A percentile compares a stretch with the other conserved stretches of the same genome.
Conservation (phyloP, 208 protist species). For the Herpetomonas tarakana region DNA sequence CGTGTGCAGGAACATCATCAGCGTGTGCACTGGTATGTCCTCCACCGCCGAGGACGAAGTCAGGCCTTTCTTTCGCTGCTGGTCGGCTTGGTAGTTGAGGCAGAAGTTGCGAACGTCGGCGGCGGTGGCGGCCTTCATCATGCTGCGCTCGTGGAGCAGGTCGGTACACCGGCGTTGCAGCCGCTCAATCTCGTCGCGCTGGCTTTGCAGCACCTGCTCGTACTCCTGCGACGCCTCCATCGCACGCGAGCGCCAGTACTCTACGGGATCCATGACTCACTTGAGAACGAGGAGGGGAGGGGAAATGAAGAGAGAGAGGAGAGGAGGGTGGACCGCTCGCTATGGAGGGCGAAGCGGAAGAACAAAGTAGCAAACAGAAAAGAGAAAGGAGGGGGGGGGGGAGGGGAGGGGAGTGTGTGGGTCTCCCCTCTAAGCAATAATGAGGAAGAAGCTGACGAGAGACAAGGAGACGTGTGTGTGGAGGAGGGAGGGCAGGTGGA, state of each 20-base stretch:
- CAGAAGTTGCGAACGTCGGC: slow-evolving; percentile 67
- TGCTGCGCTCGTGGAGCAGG: slow-evolving; percentile 57
- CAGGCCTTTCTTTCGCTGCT: slow-evolving; percentile 14
- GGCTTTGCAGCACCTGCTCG: slow-evolving; percentile 42
- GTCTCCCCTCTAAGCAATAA: too few relatives aligned
- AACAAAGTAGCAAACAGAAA: slow-evolving; percentile 2
- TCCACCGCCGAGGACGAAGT: slow-evolving; percentile 9
- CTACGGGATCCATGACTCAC: slow-evolving; percentile 34
- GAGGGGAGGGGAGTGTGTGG: too few relatives aligned
- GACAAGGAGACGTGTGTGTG: neutral
- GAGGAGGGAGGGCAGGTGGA: slow-evolving; percentile 1
- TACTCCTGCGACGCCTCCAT: slow-evolving; percentile 48
- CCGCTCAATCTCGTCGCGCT: slow-evolving; percentile 65
- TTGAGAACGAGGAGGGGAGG: neutral
- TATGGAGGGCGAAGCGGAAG: neutral
- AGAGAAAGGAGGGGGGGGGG: too few relatives aligned
- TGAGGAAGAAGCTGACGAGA: too few relatives aligned
- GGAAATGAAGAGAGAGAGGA: slow-evolving; percentile 1
- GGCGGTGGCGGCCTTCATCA: slow-evolving; percentile 63
- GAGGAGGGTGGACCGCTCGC: too few relatives aligned
- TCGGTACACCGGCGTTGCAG: slow-evolving; percentile 63
- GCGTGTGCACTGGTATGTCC: slow-evolving; percentile 35
- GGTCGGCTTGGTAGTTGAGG: slow-evolving; percentile 46
- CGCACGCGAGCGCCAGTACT: slow-evolving; percentile 57
- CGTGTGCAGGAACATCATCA: slow-evolving; percentile 67